phyloP scores from a whole-genome alignment of 2,329 filamentous ascomycete species.

The Cercospora brassicicola region DNA sequence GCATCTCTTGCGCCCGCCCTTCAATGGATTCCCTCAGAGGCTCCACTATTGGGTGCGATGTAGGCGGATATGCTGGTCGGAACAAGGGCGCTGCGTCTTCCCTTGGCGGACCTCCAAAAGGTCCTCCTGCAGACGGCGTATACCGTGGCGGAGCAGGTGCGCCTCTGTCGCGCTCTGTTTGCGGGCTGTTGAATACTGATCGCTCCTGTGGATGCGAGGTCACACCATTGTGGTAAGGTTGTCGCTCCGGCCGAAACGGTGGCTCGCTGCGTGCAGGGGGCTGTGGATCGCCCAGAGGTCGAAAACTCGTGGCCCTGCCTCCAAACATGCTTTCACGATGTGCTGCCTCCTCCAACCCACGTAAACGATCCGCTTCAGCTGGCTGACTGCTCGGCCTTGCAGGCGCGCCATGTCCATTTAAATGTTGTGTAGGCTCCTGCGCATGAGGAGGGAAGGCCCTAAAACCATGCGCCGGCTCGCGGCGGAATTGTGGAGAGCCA shows the following conservation, averaged over 20 bases:
- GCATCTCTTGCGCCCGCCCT: conserved; percentile 30
- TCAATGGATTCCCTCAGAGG: conserved; percentile 37
- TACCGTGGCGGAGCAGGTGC: conserved; percentile 27
- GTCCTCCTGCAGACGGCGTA: conserved; percentile 19
- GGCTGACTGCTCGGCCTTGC: conserved; percentile 41
- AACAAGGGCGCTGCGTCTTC: conserved; percentile 37
- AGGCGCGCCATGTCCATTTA: conserved; percentile 28
- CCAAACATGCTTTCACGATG: conserved; percentile 30
- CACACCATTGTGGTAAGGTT: conserved; percentile 28
- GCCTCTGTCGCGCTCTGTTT: conserved; percentile 30
- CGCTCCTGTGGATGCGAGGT: conserved; percentile 35
- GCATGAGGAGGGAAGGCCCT: conserved; percentile 32
- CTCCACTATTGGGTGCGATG: conserved; percentile 30
- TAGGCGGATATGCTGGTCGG: conserved; percentile 32
- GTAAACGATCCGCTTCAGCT: conserved; percentile 26
- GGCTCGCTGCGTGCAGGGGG: conserved; percentile 23
- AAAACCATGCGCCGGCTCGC: conserved; percentile 37
- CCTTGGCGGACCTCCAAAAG: conserved; percentile 33
- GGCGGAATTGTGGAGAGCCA: conserved; percentile 35
- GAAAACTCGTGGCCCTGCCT: conserved; percentile 28
- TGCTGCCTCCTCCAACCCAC: conserved; percentile 28
- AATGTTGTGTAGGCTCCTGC: conserved; percentile 27
- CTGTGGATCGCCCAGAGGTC: conserved; percentile 31
- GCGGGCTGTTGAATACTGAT: conserved; percentile 32
- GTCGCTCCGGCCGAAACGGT: conserved; percentile 27